Conservation (phyloP, 129 eudicot species). For the Ambrosia artemisiifolia region DNA sequence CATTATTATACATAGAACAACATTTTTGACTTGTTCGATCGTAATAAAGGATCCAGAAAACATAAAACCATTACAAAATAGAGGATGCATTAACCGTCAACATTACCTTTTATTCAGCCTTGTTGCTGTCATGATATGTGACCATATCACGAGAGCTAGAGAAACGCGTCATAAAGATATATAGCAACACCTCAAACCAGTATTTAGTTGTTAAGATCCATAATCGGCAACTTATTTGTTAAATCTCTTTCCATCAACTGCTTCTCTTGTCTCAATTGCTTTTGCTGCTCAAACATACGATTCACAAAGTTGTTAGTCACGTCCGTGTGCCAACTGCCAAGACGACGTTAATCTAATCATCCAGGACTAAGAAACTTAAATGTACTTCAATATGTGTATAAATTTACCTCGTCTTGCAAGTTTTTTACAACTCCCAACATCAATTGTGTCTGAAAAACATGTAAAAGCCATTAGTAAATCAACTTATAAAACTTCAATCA, state of each 20-base stretch:
- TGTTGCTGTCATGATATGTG: background rate
- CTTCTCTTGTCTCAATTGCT: constrained; percentile 26
- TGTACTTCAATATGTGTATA: background rate
- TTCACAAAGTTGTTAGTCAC: background rate
- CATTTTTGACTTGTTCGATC: background rate
- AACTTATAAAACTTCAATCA: no score
- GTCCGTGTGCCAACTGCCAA: no score
- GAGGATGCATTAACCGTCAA: background rate
- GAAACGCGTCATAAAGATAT: background rate
- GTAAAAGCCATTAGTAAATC: no score
- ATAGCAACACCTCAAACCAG: background rate
- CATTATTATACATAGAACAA: constrained; percentile 5
- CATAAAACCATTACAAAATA: background rate
- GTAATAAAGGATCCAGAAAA: background rate
- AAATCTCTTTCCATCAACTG: constrained; percentile 20
- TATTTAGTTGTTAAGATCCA: background rate
- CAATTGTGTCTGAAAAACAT: constrained; percentile 21
- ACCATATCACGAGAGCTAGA: background rate
- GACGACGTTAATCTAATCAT: no score
- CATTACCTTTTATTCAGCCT: background rate
- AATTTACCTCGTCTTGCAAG: constrained; percentile 27
- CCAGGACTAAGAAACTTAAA: no score
- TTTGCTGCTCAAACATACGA: constrained; percentile 6
- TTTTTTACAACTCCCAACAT: constrained; percentile 23
- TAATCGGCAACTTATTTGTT: background rate